Evolutionary conservation across 2,329 filamentous ascomycete species (phyloP).

Genomic region (Xylariaceae sp.): DNA sequence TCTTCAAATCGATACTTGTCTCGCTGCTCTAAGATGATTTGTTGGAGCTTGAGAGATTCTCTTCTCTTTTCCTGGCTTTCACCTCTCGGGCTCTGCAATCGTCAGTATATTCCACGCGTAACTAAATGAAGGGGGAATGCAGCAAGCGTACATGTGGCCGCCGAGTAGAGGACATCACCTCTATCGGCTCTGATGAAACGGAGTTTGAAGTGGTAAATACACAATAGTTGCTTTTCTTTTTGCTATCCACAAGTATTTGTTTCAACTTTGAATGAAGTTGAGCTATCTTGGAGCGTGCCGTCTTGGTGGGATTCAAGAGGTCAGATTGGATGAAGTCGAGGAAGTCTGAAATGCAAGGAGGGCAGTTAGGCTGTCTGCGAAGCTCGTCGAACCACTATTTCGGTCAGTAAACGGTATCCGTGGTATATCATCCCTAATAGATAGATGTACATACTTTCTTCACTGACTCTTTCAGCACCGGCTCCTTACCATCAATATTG

Average conservation of each 20-base stretch:
- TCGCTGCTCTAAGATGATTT: neutral
- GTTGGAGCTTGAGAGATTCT: neutral
- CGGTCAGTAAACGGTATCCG: neutral
- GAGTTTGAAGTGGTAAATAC: neutral
- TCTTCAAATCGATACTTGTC: neutral
- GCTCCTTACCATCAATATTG: slow-evolving; percentile 7
- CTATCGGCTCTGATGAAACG: neutral
- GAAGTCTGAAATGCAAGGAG: neutral
- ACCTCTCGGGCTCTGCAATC: neutral
- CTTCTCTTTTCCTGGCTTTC: neutral
- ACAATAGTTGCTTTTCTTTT: neutral
- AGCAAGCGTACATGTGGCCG: neutral
- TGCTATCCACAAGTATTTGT: neutral
- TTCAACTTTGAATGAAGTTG: neutral
- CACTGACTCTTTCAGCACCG: slow-evolving; percentile 20
- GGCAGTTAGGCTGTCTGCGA: neutral
- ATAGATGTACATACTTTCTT: slow-evolving; percentile 7
- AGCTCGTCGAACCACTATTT: neutral
- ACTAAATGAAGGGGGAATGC: neutral
- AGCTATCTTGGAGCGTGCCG: neutral
- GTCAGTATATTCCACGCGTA: neutral
- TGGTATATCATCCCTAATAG: neutral
- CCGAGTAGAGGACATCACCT: neutral
- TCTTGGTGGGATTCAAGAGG: neutral
- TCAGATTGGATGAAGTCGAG: neutral